Evolutionary conservation across 139 green algal genomes (phyloP).

Genomic region (Volvox africanus): DNA sequence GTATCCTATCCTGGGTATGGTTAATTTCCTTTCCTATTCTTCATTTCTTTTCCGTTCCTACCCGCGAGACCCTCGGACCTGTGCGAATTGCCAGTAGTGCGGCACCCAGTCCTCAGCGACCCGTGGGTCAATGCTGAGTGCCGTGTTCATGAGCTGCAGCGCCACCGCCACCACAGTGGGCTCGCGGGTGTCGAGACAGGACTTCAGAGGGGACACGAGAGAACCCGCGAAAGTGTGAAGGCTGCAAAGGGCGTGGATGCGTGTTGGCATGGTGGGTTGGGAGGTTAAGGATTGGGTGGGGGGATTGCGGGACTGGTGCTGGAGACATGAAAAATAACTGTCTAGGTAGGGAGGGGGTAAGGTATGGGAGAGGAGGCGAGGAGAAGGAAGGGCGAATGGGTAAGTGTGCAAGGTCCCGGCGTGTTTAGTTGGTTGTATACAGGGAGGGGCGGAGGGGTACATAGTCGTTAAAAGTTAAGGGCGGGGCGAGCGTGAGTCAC

Average conservation of each 20-base stretch:
- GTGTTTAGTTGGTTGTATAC: not conserved
- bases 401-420: not conserved
- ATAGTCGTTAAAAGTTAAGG: not conserved
- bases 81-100: constrained; percentile 53
- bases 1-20: no score
- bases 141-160: constrained; percentile 52
- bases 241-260: not conserved
- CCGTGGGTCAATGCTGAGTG: constrained; percentile 28
- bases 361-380: not conserved
- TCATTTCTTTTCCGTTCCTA: no score
- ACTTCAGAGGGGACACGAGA: constrained; percentile 39
- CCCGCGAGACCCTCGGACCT: not conserved
- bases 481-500: not conserved
- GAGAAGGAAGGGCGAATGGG: not conserved
- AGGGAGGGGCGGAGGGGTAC: not conserved
- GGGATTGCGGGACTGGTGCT: not conserved
- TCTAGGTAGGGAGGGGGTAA: not conserved
- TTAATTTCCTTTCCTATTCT: no score
- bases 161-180: constrained; percentile 55
- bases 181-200: constrained; percentile 54
- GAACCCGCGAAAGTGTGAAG: not conserved
- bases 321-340: not conserved
- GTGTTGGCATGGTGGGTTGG: no score
- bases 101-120: constrained; percentile 48
- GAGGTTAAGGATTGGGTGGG: not conserved